Evolutionary conservation across 768 basidiomycete species (phyloP).

Genomic region (Boletus huronensis): DNA sequence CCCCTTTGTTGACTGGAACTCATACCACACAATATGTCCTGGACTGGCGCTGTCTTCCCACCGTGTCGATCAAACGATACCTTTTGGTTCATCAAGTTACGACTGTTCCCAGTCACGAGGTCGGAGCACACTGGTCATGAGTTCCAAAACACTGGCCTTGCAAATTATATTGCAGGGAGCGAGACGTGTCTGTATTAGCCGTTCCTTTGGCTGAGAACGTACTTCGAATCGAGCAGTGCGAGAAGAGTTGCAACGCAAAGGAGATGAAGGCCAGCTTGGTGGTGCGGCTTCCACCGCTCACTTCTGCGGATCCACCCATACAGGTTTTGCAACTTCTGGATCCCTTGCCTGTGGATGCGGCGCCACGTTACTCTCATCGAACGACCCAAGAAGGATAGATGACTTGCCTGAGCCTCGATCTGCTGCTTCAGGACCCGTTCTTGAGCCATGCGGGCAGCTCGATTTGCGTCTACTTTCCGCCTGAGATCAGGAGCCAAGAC

Average conservation of each 20-base stretch:
- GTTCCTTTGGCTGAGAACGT: not conserved
- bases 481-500: constrained; percentile 62
- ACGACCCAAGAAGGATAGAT: constrained; percentile 1
- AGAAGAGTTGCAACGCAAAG: constrained; percentile 1
- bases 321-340: constrained; percentile 31
- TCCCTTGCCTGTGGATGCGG: constrained; percentile 18
- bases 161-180: not conserved
- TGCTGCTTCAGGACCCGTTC: constrained; percentile 54
- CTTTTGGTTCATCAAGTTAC: not conserved
- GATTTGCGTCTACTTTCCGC: constrained; percentile 58
- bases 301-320: constrained; percentile 31
- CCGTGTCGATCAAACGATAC: not conserved
- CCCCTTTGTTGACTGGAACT: not conserved
- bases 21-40: not conserved
- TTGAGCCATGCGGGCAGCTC: constrained; percentile 48
- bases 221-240: not conserved
- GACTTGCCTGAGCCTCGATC: constrained; percentile 49
- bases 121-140: not conserved
- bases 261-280: not conserved
- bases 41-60: not conserved
- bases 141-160: not conserved
- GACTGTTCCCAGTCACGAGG: not conserved
- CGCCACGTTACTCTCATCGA: constrained; percentile 3
- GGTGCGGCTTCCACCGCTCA: constrained; percentile 5
- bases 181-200: not conserved